Evolutionary conservation across 1,139 yeast genomes (phyloP).

Genomic region (Suhomyces guaymorum): DNA sequence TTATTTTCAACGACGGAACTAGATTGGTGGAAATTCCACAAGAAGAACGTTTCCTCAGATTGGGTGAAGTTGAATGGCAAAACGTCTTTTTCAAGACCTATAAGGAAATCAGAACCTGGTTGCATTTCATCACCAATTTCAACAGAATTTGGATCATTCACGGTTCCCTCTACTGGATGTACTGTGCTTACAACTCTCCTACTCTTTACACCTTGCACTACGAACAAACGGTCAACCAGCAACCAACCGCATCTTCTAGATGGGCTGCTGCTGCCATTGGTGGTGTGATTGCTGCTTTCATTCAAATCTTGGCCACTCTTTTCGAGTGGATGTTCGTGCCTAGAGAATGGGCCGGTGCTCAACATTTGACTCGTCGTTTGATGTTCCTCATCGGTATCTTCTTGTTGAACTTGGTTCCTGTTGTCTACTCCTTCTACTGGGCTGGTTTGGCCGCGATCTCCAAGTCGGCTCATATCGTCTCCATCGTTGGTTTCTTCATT

Average conservation of each 20-base stretch:
- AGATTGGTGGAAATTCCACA: conserved; percentile 88
- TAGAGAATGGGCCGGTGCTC: conserved; percentile 99
- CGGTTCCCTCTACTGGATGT: conserved; percentile 89
- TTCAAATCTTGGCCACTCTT: conserved; percentile 85
- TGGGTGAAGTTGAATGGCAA: conserved; percentile 92
- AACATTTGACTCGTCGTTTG: conserved; percentile 87
- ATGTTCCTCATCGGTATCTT: conserved; percentile 69
- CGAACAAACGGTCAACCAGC: conserved; percentile 77
- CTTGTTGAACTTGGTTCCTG: conserved; percentile 76
- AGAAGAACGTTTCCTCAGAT: conserved; percentile 82
- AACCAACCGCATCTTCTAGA: conserved; percentile 81
- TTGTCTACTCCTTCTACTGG: conserved; percentile 82
- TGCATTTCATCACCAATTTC: conserved; percentile 91
- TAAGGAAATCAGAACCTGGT: conserved; percentile 97
- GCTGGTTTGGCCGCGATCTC: conserved; percentile 71
- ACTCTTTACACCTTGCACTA: conserved; percentile 85
- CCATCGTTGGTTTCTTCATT: conserved; percentile 87
- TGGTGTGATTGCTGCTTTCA: conserved; percentile 79
- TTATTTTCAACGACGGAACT: conserved; percentile 86
- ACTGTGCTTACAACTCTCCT: conserved; percentile 89
- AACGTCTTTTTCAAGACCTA: conserved; percentile 95
- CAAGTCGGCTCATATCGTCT: conserved; percentile 75
- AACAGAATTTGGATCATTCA: conserved; percentile 98
- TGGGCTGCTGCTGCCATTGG: conserved; percentile 95
- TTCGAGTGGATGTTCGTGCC: conserved; percentile 97